These are phyloP conservation scores for Cordyceps tenuipes DNA, from an alignment of 2,329 filamentous ascomycete species.

Conservation along the genomic window DNA sequence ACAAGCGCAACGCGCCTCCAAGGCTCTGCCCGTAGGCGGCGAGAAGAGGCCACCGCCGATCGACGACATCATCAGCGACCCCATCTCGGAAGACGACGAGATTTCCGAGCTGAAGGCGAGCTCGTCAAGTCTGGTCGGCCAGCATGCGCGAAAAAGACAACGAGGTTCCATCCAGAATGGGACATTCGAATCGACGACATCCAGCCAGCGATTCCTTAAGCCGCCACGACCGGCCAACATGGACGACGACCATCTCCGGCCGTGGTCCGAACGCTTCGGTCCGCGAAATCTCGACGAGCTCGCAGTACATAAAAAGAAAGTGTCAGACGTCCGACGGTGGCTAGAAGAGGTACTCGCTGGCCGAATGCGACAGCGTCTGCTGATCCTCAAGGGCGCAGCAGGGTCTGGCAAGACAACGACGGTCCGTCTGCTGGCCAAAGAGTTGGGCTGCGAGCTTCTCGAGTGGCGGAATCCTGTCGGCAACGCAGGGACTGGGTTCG, in stretches of 20 bases:
- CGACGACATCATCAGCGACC: conserved; percentile 46
- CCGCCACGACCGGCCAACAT: conserved; percentile 27
- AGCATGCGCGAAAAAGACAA: conserved; percentile 46
- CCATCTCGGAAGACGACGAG: conserved; percentile 54
- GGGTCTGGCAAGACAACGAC: conserved; percentile 92
- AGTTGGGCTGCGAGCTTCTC: conserved; percentile 67
- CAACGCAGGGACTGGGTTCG: conserved; percentile 49
- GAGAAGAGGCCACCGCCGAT: conserved; percentile 23
- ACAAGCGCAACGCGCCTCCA: conserved; percentile 44
- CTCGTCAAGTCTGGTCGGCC: conserved; percentile 46
- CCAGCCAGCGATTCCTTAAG: conserved; percentile 46
- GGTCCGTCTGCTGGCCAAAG: conserved; percentile 64
- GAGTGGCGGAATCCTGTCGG: conserved; percentile 85
- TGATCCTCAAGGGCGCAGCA: conserved; percentile 83
- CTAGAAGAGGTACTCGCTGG: conserved; percentile 65
- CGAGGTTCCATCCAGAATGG: conserved; percentile 26
- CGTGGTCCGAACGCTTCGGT: conserved; percentile 82
- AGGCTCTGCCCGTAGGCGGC: conserved; percentile 18
- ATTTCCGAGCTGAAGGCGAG: conserved; percentile 42
- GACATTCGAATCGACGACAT: conserved; percentile 19
- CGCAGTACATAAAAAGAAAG: conserved; percentile 91
- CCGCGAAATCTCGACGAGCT: conserved; percentile 72
- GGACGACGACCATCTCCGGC: conserved; percentile 51
- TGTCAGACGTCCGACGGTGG: conserved; percentile 78
- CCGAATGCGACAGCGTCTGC: conserved; percentile 57